Percentiles rank a stretch among this genome's conserved stretches.
phyloP scores from a whole-genome alignment of 129 eudicot genomes.

The Logfia minima region DNA sequence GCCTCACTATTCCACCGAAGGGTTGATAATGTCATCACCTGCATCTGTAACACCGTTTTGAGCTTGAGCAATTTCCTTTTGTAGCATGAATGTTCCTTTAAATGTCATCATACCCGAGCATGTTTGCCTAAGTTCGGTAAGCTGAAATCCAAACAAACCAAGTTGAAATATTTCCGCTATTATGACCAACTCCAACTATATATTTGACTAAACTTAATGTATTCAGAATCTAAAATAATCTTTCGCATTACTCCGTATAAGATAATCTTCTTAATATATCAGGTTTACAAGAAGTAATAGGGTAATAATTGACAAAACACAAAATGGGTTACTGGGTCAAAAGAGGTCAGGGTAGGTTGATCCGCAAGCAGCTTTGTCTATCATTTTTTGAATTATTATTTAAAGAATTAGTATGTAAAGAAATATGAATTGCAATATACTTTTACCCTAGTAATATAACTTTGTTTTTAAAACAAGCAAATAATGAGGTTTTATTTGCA shows the following conservation, averaged over 20 bases:
- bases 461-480: neutral
- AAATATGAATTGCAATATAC: too few relatives aligned
- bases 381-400: neutral
- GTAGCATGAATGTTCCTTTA: constrained; percentile 81
- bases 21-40: constrained; percentile 28
- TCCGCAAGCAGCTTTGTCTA: neutral
- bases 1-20: constrained; percentile 24
- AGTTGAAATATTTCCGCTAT: neutral
- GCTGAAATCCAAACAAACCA: constrained; percentile 47
- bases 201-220: neutral
- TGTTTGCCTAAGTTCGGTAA: constrained; percentile 43
- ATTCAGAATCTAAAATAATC: neutral
- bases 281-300: neutral
- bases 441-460: neutral
- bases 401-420: neutral
- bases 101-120: constrained; percentile 76
- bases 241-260: neutral
- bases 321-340: too few relatives aligned
- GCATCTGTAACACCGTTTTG: constrained; percentile 34
- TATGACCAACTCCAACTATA: neutral
- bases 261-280: neutral
- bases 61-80: constrained; percentile 54
- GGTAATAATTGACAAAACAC: too few relatives aligned
- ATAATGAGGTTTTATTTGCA: neutral
- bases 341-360: constrained; percentile 11